Conservation (phyloP, 805 yeast genomes). For the Yamadazyma paraphyllophila region DNA sequence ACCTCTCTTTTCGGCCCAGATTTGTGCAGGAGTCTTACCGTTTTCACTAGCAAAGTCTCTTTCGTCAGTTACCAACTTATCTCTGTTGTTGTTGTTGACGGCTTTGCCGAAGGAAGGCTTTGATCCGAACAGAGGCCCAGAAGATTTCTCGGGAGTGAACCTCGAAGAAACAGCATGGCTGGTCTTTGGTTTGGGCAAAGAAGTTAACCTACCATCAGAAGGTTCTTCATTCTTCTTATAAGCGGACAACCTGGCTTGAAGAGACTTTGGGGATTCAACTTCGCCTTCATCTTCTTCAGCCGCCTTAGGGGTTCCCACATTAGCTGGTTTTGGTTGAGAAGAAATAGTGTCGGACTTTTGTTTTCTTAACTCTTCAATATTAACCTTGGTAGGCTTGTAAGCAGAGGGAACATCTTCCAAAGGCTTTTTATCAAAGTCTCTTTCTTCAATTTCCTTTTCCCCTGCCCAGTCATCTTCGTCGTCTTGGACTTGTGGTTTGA, state of each 20-base stretch:
- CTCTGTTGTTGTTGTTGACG: constrained; percentile 34
- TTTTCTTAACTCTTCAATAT: constrained; percentile 53
- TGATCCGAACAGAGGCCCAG: constrained; percentile 32
- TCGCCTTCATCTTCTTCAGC: constrained; percentile 37
- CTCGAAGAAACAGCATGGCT: constrained; percentile 50
- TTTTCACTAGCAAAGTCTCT: constrained; percentile 61
- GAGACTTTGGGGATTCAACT: constrained; percentile 46
- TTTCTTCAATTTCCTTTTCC: constrained; percentile 54
- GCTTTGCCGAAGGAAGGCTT: constrained; percentile 35
- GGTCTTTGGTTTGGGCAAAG: constrained; percentile 63
- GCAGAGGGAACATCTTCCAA: constrained; percentile 56
- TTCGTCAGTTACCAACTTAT: constrained; percentile 56
- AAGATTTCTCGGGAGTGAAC: constrained; percentile 33
- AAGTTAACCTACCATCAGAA: constrained; percentile 52
- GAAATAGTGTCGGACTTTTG: constrained; percentile 46
- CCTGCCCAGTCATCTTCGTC: constrained; percentile 72
- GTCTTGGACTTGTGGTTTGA: constrained; percentile 11
- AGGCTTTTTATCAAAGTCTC: constrained; percentile 52
- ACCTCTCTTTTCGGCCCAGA: constrained; percentile 92
- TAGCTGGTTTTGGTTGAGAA: constrained; percentile 35
- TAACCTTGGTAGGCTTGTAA: constrained; percentile 65
- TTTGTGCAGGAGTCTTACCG: constrained; percentile 91
- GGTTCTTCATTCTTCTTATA: constrained; percentile 31
- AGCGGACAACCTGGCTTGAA: constrained; percentile 44
- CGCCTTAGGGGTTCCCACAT: constrained; percentile 3